Conservation (phyloP, 495 filamentous ascomycete genomes). For the Penicillium alfredii region DNA sequence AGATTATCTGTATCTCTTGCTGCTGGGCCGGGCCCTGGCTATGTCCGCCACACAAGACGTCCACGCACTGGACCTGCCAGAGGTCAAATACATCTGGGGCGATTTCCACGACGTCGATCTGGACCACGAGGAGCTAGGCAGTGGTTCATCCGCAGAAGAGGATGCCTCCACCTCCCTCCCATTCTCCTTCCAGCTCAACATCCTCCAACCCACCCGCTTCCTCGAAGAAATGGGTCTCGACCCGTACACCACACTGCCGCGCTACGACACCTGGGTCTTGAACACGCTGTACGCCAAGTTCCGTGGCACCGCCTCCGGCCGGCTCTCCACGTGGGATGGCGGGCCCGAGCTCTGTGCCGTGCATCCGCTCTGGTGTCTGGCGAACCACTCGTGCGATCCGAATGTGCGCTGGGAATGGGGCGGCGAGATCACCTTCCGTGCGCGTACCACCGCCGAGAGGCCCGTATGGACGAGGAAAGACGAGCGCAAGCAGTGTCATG, state of each 20-base stretch:
- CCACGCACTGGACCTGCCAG: constrained; percentile 76
- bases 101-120: constrained; percentile 50
- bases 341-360: constrained; percentile 76
- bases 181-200: constrained; percentile 81
- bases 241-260: constrained; percentile 58
- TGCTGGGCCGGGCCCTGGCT: constrained; percentile 73
- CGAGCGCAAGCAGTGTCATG: constrained; percentile 12
- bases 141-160: constrained; percentile 1
- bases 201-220: constrained; percentile 75
- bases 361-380: constrained; percentile 69
- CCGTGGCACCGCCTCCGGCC: constrained; percentile 80
- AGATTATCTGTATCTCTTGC: constrained; percentile 71
- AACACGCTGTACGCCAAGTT: constrained; percentile 94
- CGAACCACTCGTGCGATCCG: constrained; percentile 91
- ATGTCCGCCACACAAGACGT: constrained; percentile 76
- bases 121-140: no score
- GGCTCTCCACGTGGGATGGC: constrained; percentile 64
- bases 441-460: constrained; percentile 35
- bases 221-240: constrained; percentile 88
- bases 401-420: constrained; percentile 95
- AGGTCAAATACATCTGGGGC: constrained; percentile 95
- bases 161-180: constrained; percentile 50
- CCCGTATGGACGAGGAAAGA: constrained; percentile 41
- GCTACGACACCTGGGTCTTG: constrained; percentile 85
- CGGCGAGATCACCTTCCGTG: constrained; percentile 68